Evolutionary conservation across 2,329 filamentous ascomycete species (phyloP).

Genomic region (Stagonosporopsis cucurbitacearum): DNA sequence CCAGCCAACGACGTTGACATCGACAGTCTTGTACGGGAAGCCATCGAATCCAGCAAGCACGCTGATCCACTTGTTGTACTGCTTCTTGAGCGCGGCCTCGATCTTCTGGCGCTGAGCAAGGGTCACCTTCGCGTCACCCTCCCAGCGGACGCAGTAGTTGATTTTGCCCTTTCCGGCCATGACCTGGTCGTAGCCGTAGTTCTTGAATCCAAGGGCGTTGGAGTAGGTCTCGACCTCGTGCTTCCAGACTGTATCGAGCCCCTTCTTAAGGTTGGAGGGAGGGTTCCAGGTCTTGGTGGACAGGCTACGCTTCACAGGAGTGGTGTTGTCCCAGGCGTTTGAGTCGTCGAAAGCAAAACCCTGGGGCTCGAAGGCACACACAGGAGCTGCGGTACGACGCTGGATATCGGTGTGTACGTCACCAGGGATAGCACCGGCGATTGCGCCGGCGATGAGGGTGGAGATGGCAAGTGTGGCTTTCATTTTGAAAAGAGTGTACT

Average conservation of each 20-base stretch:
- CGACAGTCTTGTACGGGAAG: constrained; percentile 52
- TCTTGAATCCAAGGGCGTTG: constrained; percentile 34
- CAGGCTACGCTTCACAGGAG: constrained; percentile 27
- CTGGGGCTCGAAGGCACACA: constrained; percentile 28
- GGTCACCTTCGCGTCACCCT: constrained; percentile 48
- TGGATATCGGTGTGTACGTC: constrained; percentile 18
- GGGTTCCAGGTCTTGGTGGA: constrained; percentile 32
- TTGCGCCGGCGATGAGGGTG: constrained; percentile 19
- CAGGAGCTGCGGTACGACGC: constrained; percentile 20
- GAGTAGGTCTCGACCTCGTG: constrained; percentile 34
- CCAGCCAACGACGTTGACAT: constrained; percentile 54
- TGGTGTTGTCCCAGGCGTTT: constrained; percentile 21
- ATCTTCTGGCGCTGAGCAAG: constrained; percentile 50
- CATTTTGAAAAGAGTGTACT: constrained; percentile 16
- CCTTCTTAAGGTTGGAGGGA: constrained; percentile 32
- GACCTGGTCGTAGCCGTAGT: constrained; percentile 43
- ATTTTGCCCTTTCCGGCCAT: constrained; percentile 44
- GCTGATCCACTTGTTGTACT: constrained; percentile 53
- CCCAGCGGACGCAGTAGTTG: constrained; percentile 56
- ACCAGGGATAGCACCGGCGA: constrained; percentile 23
- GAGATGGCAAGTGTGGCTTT: constrained; percentile 30
- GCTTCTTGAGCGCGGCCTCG: constrained; percentile 43
- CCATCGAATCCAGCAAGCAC: constrained; percentile 54
- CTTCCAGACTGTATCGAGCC: constrained; percentile 35
- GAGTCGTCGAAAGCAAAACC: constrained; percentile 18